A percentile compares a stretch with the other conserved stretches of the same genome.
phyloP scores from a whole-genome alignment of 257 asterid genomes.

The Forsythia viridissima region DNA sequence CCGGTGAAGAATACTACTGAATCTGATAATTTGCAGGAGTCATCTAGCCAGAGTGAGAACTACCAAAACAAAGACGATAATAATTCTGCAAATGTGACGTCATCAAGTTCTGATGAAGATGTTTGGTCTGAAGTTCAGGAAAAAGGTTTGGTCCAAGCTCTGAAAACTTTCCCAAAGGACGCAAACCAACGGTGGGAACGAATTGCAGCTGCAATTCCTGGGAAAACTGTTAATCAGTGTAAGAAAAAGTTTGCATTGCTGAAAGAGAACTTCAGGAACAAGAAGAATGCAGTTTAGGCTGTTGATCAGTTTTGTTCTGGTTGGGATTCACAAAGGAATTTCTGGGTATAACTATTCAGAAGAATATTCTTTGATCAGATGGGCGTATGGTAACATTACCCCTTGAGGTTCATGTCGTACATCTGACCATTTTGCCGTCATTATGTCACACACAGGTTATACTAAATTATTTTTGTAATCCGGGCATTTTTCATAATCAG shows the following conservation, averaged over 20 bases:
- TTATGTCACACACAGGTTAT: too few species aligned
- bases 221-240: constrained; percentile 67
- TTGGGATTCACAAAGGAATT: too few species aligned
- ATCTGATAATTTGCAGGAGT: constrained; percentile 28
- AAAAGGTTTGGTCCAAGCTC: constrained; percentile 79
- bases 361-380: too few species aligned
- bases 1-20: constrained; percentile 30
- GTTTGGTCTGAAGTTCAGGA: constrained; percentile 83
- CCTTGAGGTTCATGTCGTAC: too few species aligned
- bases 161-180: constrained; percentile 83
- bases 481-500: too few species aligned
- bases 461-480: too few species aligned
- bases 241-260: constrained; percentile 69
- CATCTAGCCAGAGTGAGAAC: constrained; percentile 33
- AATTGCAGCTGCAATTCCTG: constrained; percentile 75
- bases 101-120: constrained; percentile 62
- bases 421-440: too few species aligned
- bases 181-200: constrained; percentile 82
- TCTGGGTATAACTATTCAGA: too few species aligned
- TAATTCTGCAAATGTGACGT: constrained; percentile 36
- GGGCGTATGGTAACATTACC: too few species aligned
- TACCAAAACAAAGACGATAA: constrained; percentile 32
- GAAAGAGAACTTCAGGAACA: constrained; percentile 84
- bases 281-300: constrained; percentile 51
- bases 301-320: too few species aligned